A percentile compares a stretch with the other conserved stretches of the same genome.
These are phyloP conservation scores for Nevesoporus exiguus DNA, from an alignment of 768 basidiomycete genomes.

Conservation along the genomic window DNA sequence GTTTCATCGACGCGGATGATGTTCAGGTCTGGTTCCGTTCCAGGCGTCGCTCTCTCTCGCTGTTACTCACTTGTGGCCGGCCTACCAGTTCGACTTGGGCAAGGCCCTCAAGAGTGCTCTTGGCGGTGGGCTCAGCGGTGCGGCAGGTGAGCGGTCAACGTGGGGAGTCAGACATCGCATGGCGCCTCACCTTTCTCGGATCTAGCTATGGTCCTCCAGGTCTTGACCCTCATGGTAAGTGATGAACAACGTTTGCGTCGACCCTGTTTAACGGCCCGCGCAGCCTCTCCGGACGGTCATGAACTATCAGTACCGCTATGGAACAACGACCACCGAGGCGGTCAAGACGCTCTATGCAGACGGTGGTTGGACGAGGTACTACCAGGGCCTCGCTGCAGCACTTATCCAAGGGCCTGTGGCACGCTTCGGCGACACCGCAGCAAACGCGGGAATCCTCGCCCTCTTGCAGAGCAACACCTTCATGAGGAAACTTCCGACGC, in stretches of 20 bases:
- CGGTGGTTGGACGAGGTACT: constrained; percentile 82
- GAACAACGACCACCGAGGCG: constrained; percentile 68
- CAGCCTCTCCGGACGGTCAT: constrained; percentile 93
- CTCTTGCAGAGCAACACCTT: constrained; percentile 74
- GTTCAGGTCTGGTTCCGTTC: constrained; percentile 47
- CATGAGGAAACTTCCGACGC: constrained; percentile 57
- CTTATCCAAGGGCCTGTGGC: constrained; percentile 81
- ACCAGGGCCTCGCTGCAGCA: constrained; percentile 83
- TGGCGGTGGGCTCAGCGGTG: constrained; percentile 89
- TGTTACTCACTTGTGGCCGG: constrained; percentile 39
- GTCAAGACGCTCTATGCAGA: constrained; percentile 66
- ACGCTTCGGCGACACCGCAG: constrained; percentile 93
- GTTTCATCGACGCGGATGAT: constrained; percentile 66
- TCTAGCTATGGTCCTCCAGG: constrained; percentile 90
- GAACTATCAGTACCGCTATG: constrained; percentile 95
- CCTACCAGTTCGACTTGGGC: constrained; percentile 70
- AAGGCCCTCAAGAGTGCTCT: constrained; percentile 77
- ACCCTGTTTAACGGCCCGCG: not conserved
- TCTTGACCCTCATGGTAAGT: constrained; percentile 74
- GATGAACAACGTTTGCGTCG: not conserved
- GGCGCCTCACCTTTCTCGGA: constrained; percentile 4
- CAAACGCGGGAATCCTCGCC: constrained; percentile 89
- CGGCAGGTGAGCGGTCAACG: constrained; percentile 51
- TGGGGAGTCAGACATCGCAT: not conserved
- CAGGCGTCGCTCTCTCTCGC: constrained; percentile 36